A percentile compares a stretch with the other conserved stretches of the same genome.
phyloP scores from a whole-genome alignment of 2,329 filamentous ascomycete species.

The Aspergillus pseudoglaucus region DNA sequence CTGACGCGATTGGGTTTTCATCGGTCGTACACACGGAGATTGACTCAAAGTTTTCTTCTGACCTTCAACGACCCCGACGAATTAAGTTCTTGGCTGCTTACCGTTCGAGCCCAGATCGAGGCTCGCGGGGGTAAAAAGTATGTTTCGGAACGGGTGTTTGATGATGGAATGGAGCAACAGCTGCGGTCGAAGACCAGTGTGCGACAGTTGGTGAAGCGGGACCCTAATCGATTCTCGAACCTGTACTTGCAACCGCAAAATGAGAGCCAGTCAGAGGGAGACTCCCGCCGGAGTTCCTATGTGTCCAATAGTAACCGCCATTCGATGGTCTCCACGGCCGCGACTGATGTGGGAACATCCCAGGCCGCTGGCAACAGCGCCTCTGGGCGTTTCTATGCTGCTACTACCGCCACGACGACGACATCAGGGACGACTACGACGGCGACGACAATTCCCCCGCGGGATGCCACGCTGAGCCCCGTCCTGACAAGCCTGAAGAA shows the following conservation, averaged over 20 bases:
- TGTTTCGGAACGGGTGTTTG: constrained; percentile 30
- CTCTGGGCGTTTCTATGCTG: constrained; percentile 11
- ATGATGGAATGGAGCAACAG: constrained; percentile 21
- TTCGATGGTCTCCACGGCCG: constrained; percentile 21
- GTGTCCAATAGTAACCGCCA: constrained; percentile 22
- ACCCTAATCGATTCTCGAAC: constrained; percentile 27
- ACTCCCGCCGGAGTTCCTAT: constrained; percentile 23
- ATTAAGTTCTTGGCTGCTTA: constrained; percentile 41
- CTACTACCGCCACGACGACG: constrained; percentile 5
- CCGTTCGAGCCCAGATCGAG: constrained; percentile 41
- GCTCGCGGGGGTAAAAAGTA: constrained; percentile 40
- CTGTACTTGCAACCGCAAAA: constrained; percentile 25
- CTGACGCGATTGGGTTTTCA: constrained; percentile 37
- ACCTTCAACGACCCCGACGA: constrained; percentile 39
- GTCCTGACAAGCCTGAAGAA: constrained; percentile 18
- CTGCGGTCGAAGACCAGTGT: constrained; percentile 22
- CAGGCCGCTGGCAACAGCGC: constrained; percentile 3
- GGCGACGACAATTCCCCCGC: background rate
- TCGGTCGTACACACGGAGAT: constrained; percentile 25
- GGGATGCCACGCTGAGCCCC: constrained; percentile 14
- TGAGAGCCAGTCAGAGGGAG: constrained; percentile 15
- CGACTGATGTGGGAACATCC: constrained; percentile 17
- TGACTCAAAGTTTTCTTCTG: constrained; percentile 37
- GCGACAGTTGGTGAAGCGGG: constrained; percentile 29
- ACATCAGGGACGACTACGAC: too few relatives aligned